Evolutionary conservation across 2,329 filamentous ascomycete species (phyloP), one percentile per base, ranked within the genome.

Genomic region (Aspergillus aculeatinus): DNA sequence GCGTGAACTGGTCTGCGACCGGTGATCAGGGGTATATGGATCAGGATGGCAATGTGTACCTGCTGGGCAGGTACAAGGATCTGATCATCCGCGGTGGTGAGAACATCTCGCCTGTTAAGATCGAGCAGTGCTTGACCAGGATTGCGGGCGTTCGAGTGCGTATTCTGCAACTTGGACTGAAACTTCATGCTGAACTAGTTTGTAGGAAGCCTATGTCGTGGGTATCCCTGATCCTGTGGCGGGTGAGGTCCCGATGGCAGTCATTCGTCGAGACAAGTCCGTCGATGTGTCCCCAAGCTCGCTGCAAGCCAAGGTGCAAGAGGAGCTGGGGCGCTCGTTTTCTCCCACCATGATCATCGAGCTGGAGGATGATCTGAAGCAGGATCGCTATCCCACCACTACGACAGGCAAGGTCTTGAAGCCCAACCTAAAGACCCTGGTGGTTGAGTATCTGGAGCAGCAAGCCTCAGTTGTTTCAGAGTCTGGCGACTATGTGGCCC

Each of bases 31-130:
- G 44, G 21, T 55, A 51, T 23, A 50, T 59, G 29, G 51, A 59
- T 7, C 7, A 42, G 19, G 44, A 55, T 1, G 51, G 57, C 16
- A 23, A 51, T n/a, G 29, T 59, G 12, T 51, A 55, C 27, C 25
- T 59, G 21, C 21, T 59, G 6, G 57, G 57, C 25, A 55, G 57
- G 27, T 55, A 51, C 19, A 50, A 59, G 14, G 57, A 59, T n/a
- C 29, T 59, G 14, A 59, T 59, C 27, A 59, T 59, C 16, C 57
- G 57, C 14, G 57, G 57, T 27, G 57, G 57, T 7, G 57, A 59
- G 47, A 59, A 59, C 48, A 59, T 59, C 23, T 55, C 57, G 29
- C 57, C 57, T 21, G n/a, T 50, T 1, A 55, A 48, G 11, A 55
- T 59, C 9, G 57, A 59, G 47, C 27, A 54, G 14, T 55, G 57